phyloP scores from a whole-genome alignment of 768 basidiomycete genomes.

The Suillus clintonianus region DNA sequence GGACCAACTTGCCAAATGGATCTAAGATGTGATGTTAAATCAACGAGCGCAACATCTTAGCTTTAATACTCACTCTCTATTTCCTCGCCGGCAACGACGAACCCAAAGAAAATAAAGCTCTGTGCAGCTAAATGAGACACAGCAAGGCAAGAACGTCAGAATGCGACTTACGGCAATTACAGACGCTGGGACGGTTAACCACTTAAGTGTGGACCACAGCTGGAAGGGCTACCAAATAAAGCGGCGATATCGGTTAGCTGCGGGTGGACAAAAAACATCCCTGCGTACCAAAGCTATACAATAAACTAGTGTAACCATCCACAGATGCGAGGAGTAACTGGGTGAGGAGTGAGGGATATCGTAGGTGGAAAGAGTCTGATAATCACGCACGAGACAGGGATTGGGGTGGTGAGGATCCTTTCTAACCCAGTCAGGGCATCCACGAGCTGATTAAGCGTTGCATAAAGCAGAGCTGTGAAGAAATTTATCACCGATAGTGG shows the following conservation, averaged over 20 bases:
- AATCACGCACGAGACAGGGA: conserved; percentile 29
- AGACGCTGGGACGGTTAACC: conserved; percentile 67
- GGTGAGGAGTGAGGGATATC: background rate
- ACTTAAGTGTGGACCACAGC: conserved; percentile 52
- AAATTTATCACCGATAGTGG: background rate
- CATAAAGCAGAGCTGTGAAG: conserved; percentile 45
- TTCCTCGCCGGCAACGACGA: conserved; percentile 71
- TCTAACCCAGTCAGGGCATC: conserved; percentile 71
- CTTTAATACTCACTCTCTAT: conserved; percentile 58
- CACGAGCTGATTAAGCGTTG: conserved; percentile 53
- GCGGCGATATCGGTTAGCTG: background rate
- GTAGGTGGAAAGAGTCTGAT: background rate
- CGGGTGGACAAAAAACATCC: background rate
- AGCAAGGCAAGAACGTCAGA: background rate
- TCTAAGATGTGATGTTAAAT: conserved; percentile 27
- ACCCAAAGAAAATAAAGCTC: conserved; percentile 73
- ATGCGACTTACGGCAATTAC: conserved; percentile 44
- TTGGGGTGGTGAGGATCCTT: conserved; percentile 62
- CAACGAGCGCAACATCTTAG: background rate
- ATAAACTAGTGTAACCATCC: conserved; percentile 65
- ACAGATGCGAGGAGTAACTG: conserved; percentile 69
- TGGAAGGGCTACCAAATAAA: conserved; percentile 57
- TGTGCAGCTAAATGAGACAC: conserved; percentile 20
- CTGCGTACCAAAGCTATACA: conserved; percentile 54
- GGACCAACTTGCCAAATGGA: conserved; percentile 40